These are phyloP conservation scores for Mycosphaerella arachidis DNA, from an alignment of 2,329 filamentous ascomycete species.

Conservation along the genomic window DNA sequence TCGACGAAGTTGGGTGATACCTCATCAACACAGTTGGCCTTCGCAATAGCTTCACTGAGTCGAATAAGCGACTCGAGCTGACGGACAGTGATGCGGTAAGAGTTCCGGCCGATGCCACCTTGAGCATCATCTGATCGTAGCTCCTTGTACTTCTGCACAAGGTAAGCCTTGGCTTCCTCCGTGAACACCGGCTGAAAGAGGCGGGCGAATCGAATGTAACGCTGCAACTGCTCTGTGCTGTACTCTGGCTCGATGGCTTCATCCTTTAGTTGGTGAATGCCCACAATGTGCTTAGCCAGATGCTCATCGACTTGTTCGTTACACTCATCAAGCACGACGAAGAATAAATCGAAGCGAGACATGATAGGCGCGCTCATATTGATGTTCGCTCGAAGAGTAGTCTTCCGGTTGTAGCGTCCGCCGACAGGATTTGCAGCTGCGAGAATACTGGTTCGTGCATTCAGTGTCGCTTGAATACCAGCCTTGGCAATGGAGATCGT, in stretches of 20 bases:
- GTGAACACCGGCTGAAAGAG: constrained; percentile 94
- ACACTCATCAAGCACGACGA: constrained; percentile 94
- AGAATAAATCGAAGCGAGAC: constrained; percentile 98
- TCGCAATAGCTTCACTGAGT: constrained; percentile 94
- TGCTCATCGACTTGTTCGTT: constrained; percentile 88
- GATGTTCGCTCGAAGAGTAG: constrained; percentile 87
- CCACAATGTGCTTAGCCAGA: constrained; percentile 89
- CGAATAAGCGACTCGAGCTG: constrained; percentile 96
- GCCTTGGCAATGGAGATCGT: constrained; percentile 99
- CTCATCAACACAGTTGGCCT: constrained; percentile 92
- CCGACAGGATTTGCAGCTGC: constrained; percentile 94
- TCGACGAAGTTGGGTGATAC: constrained; percentile 79
- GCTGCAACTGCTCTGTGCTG: constrained; percentile 90
- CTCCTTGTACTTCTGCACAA: constrained; percentile 94
- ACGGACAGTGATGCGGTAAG: constrained; percentile 93
- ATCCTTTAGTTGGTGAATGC: constrained; percentile 87
- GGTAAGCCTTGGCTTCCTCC: constrained; percentile 73
- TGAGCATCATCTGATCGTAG: constrained; percentile 89
- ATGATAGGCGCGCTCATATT: constrained; percentile 99
- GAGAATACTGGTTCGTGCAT: constrained; percentile 90
- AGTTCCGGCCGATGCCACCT: constrained; percentile 88
- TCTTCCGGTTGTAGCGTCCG: constrained; percentile 95
- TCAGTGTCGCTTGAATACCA: constrained; percentile 94
- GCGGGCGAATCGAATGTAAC: constrained; percentile 92
- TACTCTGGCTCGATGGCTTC: constrained; percentile 89